phyloP scores from a whole-genome alignment of 2,329 filamentous ascomycete genomes.

The Botrytis aclada region DNA sequence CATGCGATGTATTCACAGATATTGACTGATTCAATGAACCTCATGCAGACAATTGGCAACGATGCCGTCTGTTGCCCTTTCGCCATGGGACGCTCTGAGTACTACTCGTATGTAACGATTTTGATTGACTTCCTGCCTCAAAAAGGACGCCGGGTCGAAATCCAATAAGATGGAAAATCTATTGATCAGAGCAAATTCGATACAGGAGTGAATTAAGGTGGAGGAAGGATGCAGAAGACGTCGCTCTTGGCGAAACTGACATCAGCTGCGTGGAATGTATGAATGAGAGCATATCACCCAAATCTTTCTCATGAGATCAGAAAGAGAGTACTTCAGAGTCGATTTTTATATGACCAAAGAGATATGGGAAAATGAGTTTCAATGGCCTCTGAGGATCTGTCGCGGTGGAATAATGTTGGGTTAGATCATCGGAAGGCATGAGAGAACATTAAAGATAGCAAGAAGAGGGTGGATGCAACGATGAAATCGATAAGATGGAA shows the following conservation, averaged over 20 bases:
- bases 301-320: background rate
- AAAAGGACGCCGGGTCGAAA: background rate
- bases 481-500: background rate
- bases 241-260: background rate
- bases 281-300: background rate
- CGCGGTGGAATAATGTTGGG: background rate
- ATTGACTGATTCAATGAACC: conserved; percentile 23
- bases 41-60: conserved; percentile 20
- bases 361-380: background rate
- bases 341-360: background rate
- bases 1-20: background rate
- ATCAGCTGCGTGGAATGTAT: background rate
- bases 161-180: background rate
- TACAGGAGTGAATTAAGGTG: no score
- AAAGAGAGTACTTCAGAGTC: background rate
- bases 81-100: conserved; percentile 17
- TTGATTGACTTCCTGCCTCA: conserved; percentile 20
- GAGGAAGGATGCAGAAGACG: background rate
- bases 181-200: background rate
- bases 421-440: background rate
- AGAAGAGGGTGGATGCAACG: background rate
- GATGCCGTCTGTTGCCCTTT: background rate
- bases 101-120: conserved; percentile 25
- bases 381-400: background rate
- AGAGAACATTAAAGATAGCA: background rate